Percentiles rank a stretch among this genome's conserved stretches.
Evolutionary conservation across 2,329 filamentous ascomycete species (phyloP).

Genomic region (Aspergillus costaricaensis): DNA sequence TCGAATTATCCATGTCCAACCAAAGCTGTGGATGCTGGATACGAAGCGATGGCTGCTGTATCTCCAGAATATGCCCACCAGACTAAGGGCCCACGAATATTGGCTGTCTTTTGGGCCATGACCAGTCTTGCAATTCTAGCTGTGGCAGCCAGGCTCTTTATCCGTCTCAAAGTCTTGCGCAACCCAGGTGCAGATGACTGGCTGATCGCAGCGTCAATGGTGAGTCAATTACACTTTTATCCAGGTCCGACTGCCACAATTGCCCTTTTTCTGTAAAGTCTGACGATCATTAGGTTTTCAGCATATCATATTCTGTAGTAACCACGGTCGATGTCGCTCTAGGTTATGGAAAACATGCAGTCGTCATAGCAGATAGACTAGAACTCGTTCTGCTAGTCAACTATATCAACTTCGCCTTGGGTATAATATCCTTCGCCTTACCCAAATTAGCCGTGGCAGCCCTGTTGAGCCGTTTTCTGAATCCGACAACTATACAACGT

Average conservation of each 20-base stretch:
- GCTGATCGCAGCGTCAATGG: constrained; percentile 36
- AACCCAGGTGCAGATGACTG: constrained; percentile 40
- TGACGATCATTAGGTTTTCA: constrained; percentile 3
- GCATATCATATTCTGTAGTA: constrained; percentile 17
- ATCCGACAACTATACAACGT: constrained; percentile 22
- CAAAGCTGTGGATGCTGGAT: not conserved
- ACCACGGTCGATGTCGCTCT: constrained; percentile 34
- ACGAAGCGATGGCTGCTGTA: not conserved
- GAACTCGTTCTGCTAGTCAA: constrained; percentile 26
- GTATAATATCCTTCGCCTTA: constrained; percentile 27
- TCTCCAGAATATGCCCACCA: constrained; percentile 17
- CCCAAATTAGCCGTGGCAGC: constrained; percentile 30
- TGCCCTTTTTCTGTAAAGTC: too few relatives aligned
- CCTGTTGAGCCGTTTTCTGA: constrained; percentile 27
- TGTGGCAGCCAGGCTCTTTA: constrained; percentile 34
- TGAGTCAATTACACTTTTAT: constrained; percentile 5
- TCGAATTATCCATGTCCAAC: not conserved
- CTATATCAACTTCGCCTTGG: constrained; percentile 25
- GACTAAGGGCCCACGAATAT: constrained; percentile 30
- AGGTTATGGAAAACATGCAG: constrained; percentile 45
- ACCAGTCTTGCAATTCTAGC: constrained; percentile 32
- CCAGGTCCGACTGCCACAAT: too few relatives aligned
- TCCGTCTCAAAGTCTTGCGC: constrained; percentile 29
- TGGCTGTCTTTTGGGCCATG: constrained; percentile 34
- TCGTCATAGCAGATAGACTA: constrained; percentile 31